Conservation (phyloP, 257 asterid genomes). For the Scutellaria minor region DNA sequence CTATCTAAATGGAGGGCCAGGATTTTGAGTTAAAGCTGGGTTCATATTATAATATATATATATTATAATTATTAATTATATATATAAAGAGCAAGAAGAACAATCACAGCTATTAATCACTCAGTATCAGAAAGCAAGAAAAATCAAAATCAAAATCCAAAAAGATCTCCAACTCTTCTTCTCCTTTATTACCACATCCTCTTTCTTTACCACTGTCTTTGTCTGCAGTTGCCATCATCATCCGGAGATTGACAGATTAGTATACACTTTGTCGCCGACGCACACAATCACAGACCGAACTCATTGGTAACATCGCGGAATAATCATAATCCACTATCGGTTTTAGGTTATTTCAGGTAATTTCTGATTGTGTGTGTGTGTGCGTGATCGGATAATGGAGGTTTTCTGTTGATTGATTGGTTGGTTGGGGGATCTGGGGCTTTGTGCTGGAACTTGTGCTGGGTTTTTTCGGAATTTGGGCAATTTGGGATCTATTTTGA, state of each 20-base stretch:
- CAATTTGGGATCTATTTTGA: constrained; percentile 33
- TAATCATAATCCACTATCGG: neutral
- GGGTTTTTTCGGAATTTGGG: constrained; percentile 31
- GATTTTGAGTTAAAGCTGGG: neutral
- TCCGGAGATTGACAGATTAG: constrained; percentile 13
- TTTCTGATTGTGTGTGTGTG: neutral
- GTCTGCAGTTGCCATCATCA: constrained; percentile 25
- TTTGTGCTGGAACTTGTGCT: constrained; percentile 16
- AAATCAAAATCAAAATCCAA: constrained; percentile 31
- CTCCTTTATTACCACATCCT: constrained; percentile 20
- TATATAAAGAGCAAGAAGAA: neutral
- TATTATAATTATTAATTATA: no score
- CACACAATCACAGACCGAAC: constrained; percentile 23
- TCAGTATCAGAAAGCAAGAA: constrained; percentile 2
- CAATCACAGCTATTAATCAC: neutral
- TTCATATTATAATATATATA: neutral
- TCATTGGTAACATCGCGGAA: constrained; percentile 20
- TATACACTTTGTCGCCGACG: constrained; percentile 22
- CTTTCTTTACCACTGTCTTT: constrained; percentile 14
- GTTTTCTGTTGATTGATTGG: constrained; percentile 13
- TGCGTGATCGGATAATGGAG: neutral
- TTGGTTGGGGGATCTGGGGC: constrained; percentile 42
- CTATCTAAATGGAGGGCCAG: neutral
- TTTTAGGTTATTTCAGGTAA: constrained; percentile 30
- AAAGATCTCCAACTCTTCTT: constrained; percentile 30